phyloP scores from a whole-genome alignment of 2,329 filamentous ascomycete species.

The Diaporthe sp. region DNA sequence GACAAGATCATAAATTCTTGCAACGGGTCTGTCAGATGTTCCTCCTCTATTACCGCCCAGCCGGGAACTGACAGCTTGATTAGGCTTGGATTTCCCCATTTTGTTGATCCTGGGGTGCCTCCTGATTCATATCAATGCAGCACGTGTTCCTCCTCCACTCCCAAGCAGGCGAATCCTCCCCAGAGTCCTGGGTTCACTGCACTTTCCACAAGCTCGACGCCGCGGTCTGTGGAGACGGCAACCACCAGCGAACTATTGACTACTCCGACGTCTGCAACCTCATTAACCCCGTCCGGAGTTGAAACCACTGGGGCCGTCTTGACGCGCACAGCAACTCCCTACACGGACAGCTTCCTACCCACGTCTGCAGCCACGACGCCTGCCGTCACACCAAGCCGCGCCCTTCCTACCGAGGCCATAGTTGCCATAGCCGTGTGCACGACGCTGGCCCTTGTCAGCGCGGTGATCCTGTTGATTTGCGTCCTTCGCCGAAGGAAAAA shows the following conservation, averaged over 20 bases:
- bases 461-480: slow-evolving; percentile 55
- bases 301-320: neutral
- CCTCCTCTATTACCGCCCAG: neutral
- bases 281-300: slow-evolving; percentile 30
- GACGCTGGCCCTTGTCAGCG: slow-evolving; percentile 53
- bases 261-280: neutral
- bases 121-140: slow-evolving; percentile 47
- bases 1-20: slow-evolving; percentile 66
- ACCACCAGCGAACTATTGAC: neutral
- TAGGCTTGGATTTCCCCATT: slow-evolving; percentile 49
- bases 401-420: slow-evolving; percentile 56
- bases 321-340: slow-evolving; percentile 7
- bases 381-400: slow-evolving; percentile 42
- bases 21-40: slow-evolving; percentile 57
- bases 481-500: slow-evolving; percentile 52
- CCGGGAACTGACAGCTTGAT: slow-evolving; percentile 13
- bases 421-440: slow-evolving; percentile 61
- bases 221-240: neutral
- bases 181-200: slow-evolving; percentile 1
- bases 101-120: slow-evolving; percentile 55
- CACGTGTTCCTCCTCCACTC: slow-evolving; percentile 37
- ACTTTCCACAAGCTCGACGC: neutral
- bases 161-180: neutral
- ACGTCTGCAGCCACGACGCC: slow-evolving; percentile 41
- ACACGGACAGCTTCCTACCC: slow-evolving; percentile 31